phyloP scores from a whole-genome alignment of 1,284 basidiomycete species.

The Cutaneotrichosporon cutaneum region DNA sequence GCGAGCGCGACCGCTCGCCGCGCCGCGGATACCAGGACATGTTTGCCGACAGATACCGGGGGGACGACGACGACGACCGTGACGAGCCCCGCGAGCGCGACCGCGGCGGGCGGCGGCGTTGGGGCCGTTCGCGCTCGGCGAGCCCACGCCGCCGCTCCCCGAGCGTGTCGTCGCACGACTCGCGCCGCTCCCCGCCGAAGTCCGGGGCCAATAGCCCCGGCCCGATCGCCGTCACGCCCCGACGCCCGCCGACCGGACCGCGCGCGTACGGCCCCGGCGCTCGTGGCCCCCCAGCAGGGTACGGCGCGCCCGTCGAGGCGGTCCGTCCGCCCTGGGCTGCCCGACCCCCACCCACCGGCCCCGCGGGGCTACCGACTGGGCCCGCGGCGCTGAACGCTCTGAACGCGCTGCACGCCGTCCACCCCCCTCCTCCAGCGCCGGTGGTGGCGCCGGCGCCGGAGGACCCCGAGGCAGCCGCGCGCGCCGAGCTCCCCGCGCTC shows the following conservation, averaged over 20 bases:
- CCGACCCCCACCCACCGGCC: background rate
- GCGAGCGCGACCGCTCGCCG: background rate
- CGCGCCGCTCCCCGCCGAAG: background rate
- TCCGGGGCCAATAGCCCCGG: slow-evolving; percentile 11
- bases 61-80: background rate
- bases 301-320: slow-evolving; percentile 3
- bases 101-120: background rate
- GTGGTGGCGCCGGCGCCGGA: slow-evolving; percentile 16
- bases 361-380: background rate
- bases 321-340: slow-evolving; percentile 9
- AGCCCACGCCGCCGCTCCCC: background rate
- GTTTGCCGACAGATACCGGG: slow-evolving; percentile 6
- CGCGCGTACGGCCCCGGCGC: slow-evolving; percentile 23
- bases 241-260: slow-evolving; percentile 27
- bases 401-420: too few species aligned
- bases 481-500: slow-evolving; percentile 36
- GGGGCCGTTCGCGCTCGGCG: background rate
- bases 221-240: slow-evolving; percentile 24
- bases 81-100: slow-evolving; percentile 4
- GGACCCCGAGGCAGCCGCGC: slow-evolving; percentile 25
- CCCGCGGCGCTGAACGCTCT: too few species aligned
- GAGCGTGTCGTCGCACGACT: background rate
- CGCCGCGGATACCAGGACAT: background rate
- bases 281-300: slow-evolving; percentile 8
- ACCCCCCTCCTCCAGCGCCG: too few species aligned